Evolutionary conservation across 2,329 filamentous ascomycete genomes (phyloP).

Genomic region (Pseudogymnoascus sp.): DNA sequence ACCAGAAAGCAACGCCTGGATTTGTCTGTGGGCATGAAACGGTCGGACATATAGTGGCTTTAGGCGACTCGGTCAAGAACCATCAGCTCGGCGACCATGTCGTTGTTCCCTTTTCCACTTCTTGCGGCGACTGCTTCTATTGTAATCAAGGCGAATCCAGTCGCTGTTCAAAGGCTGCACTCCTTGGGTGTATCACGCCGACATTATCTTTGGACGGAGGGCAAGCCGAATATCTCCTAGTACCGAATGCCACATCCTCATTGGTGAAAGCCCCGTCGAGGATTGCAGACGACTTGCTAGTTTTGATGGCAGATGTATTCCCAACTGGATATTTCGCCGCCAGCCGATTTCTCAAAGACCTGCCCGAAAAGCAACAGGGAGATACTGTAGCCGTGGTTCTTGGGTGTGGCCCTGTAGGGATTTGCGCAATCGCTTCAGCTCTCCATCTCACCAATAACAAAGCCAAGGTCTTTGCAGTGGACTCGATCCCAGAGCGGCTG

Average conservation of each 20-base stretch:
- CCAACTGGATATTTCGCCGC: constrained; percentile 19
- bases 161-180: constrained; percentile 34
- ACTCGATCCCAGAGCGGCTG: constrained; percentile 25
- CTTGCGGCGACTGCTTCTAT: constrained; percentile 43
- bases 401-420: constrained; percentile 5
- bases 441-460: background rate
- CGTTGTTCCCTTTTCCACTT: constrained; percentile 42
- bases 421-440: background rate
- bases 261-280: constrained; percentile 12
- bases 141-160: constrained; percentile 43
- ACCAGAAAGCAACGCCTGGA: constrained; percentile 58
- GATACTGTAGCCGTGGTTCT: background rate
- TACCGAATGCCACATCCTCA: background rate
- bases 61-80: constrained; percentile 22
- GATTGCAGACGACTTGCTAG: constrained; percentile 29
- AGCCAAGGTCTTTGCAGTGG: constrained; percentile 28
- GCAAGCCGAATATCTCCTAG: background rate
- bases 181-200: constrained; percentile 32
- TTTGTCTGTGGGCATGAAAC: constrained; percentile 76
- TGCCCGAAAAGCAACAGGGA: constrained; percentile 9
- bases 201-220: background rate
- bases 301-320: constrained; percentile 27
- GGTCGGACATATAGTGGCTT: constrained; percentile 51
- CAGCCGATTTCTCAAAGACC: constrained; percentile 21
- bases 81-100: constrained; percentile 54